A percentile compares a stretch with the other conserved stretches of the same genome.
phyloP scores from a whole-genome alignment of 176 grass and related monocot species.

The Oryza glumipatula region DNA sequence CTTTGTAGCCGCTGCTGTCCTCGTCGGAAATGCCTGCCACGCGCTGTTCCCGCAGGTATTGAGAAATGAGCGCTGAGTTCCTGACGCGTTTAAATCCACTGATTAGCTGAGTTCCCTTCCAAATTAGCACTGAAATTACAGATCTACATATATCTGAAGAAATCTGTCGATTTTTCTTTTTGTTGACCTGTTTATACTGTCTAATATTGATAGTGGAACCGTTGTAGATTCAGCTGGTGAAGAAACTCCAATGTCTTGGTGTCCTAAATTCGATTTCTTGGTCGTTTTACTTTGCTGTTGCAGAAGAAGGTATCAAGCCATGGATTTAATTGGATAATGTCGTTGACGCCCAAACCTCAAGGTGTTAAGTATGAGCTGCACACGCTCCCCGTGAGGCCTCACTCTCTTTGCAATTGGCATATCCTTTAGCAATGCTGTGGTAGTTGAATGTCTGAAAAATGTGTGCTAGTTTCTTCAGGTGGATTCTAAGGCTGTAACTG shows the following conservation, averaged over 20 bases:
- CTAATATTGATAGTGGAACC: not conserved
- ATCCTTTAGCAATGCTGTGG: not conserved
- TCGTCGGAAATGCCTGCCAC: slow-evolving; percentile 15
- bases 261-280: not conserved
- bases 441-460: not conserved
- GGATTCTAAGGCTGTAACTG: slow-evolving; percentile 59
- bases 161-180: not conserved
- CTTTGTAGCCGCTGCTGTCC: slow-evolving; percentile 13
- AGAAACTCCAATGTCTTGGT: not conserved
- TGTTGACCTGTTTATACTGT: not conserved
- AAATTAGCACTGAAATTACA: not conserved
- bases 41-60: slow-evolving; percentile 34
- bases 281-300: not conserved
- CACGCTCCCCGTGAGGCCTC: slow-evolving; percentile 78
- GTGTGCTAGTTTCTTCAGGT: slow-evolving; percentile 50
- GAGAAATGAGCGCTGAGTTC: not conserved
- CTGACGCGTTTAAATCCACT: not conserved
- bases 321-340: slow-evolving; percentile 23
- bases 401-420: not conserved
- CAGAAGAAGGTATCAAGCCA: slow-evolving; percentile 7
- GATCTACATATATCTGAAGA: not conserved
- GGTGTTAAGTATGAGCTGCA: slow-evolving; percentile 74
- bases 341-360: slow-evolving; percentile 16
- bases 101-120: not conserved
- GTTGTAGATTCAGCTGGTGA: not conserved